Conservation (phyloP, 2,329 filamentous ascomycete genomes). For the Colletotrichum horii region DNA sequence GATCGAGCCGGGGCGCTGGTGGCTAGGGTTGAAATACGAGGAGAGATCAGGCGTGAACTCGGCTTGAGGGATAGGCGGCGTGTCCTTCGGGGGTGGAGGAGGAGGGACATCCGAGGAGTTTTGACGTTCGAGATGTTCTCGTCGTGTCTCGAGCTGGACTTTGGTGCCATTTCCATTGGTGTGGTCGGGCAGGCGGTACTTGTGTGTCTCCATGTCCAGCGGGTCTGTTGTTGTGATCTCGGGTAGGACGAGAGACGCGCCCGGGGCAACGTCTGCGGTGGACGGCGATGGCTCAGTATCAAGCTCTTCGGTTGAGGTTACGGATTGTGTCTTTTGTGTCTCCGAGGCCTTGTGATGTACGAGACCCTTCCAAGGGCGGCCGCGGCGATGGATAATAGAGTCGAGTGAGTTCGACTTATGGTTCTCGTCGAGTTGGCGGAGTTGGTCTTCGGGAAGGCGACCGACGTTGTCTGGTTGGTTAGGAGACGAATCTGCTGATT, state of each 20-base stretch:
- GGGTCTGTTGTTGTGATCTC: slow-evolving; percentile 56
- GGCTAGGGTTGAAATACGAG: slow-evolving; percentile 71
- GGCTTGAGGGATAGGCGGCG: slow-evolving; percentile 37
- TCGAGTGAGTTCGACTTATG: slow-evolving; percentile 61
- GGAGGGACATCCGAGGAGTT: slow-evolving; percentile 41
- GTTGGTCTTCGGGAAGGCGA: slow-evolving; percentile 72
- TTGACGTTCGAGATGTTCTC: slow-evolving; percentile 61
- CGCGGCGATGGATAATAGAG: slow-evolving; percentile 66
- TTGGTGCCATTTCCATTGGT: slow-evolving; percentile 72
- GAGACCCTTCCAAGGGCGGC: slow-evolving; percentile 75
- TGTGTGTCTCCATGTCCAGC: slow-evolving; percentile 73
- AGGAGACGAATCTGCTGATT: slow-evolving; percentile 31
- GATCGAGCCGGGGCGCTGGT: slow-evolving; percentile 80
- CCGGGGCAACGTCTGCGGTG: slow-evolving; percentile 30
- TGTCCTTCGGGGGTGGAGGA: slow-evolving; percentile 57
- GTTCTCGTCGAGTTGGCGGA: slow-evolving; percentile 71
- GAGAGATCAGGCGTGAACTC: slow-evolving; percentile 57
- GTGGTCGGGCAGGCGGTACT: slow-evolving; percentile 76
- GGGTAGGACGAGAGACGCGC: slow-evolving; percentile 40
- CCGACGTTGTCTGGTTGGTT: slow-evolving; percentile 58
- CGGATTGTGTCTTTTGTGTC: slow-evolving; percentile 5
- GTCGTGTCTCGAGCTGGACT: slow-evolving; percentile 60
- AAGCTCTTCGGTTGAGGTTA: neutral
- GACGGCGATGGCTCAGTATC: neutral
- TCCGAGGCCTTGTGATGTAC: slow-evolving; percentile 53